These are phyloP conservation scores for Curvularia sp. DNA, from an alignment of 2,329 filamentous ascomycete genomes.

Conservation along the genomic window DNA sequence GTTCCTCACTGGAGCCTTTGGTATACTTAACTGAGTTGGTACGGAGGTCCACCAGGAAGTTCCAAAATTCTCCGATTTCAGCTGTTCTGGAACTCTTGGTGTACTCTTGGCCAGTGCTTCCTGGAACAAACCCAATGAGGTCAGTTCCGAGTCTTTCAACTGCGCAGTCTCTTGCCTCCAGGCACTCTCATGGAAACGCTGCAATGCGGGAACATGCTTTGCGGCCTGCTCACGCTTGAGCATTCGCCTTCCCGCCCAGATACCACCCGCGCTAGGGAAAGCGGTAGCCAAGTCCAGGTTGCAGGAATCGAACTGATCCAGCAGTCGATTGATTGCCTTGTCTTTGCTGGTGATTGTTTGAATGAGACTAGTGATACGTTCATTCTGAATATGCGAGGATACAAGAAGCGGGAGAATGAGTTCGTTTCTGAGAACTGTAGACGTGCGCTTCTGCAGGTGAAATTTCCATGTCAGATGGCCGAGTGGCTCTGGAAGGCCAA, in stretches of 20 bases:
- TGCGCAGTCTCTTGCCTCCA: conserved; percentile 52
- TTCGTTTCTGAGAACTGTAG: conserved; percentile 55
- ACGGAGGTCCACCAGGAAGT: conserved; percentile 34
- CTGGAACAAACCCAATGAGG: conserved; percentile 43
- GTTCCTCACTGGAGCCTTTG: conserved; percentile 19
- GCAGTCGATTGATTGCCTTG: conserved; percentile 62
- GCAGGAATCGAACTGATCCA: conserved; percentile 64
- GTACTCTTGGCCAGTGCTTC: conserved; percentile 42
- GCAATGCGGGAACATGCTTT: conserved; percentile 62
- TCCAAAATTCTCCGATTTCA: conserved; percentile 27
- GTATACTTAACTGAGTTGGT: conserved; percentile 16
- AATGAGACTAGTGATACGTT: conserved; percentile 58
- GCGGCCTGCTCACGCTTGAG: conserved; percentile 60
- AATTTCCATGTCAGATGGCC: conserved; percentile 71
- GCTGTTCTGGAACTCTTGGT: conserved; percentile 32
- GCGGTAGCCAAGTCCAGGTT: conserved; percentile 63
- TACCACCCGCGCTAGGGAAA: conserved; percentile 61
- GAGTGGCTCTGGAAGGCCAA: conserved; percentile 68
- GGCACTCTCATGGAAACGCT: conserved; percentile 58
- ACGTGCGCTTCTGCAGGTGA: conserved; percentile 56
- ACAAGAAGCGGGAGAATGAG: conserved; percentile 62
- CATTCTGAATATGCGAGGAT: conserved; percentile 56
- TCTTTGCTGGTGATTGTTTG: conserved; percentile 64
- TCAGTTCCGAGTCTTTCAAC: conserved; percentile 33
- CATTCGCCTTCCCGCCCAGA: conserved; percentile 54